Conservation (phyloP, 2,329 filamentous ascomycete genomes). For the Sclerotinia spermophila region DNA sequence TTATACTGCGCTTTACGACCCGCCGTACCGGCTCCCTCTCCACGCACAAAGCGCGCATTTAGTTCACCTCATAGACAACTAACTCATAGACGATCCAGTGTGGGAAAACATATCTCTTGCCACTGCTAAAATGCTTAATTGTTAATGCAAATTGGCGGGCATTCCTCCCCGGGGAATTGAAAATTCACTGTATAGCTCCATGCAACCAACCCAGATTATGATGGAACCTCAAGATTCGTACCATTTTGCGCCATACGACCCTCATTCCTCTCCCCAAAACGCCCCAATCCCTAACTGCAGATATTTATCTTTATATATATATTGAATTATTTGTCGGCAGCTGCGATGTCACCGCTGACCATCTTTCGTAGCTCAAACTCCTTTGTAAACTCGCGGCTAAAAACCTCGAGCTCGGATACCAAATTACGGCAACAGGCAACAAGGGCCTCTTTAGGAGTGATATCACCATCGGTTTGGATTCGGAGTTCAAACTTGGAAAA, state of each 20-base stretch:
- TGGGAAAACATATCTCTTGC: neutral
- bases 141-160: neutral
- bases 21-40: neutral
- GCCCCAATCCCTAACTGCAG: neutral
- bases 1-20: neutral
- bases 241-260: neutral
- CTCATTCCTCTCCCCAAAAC: neutral
- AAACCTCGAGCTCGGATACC: slow-evolving; percentile 72
- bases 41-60: neutral
- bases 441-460: slow-evolving; percentile 86
- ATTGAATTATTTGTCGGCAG: slow-evolving; percentile 20
- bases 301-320: neutral
- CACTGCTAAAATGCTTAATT: neutral
- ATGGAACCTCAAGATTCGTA: neutral
- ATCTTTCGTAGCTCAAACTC: slow-evolving; percentile 89
- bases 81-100: neutral
- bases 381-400: slow-evolving; percentile 86
- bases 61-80: neutral
- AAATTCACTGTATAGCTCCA: neutral
- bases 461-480: slow-evolving; percentile 84
- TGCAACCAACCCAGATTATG: slow-evolving; percentile 4
- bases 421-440: slow-evolving; percentile 77
- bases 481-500: slow-evolving; percentile 64
- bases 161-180: neutral
- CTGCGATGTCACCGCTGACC: slow-evolving; percentile 48